Evolutionary conservation across 2,329 filamentous ascomycete species (phyloP), one percentile per base, ranked within the genome.

Genomic region (Claviceps pusilla): DNA sequence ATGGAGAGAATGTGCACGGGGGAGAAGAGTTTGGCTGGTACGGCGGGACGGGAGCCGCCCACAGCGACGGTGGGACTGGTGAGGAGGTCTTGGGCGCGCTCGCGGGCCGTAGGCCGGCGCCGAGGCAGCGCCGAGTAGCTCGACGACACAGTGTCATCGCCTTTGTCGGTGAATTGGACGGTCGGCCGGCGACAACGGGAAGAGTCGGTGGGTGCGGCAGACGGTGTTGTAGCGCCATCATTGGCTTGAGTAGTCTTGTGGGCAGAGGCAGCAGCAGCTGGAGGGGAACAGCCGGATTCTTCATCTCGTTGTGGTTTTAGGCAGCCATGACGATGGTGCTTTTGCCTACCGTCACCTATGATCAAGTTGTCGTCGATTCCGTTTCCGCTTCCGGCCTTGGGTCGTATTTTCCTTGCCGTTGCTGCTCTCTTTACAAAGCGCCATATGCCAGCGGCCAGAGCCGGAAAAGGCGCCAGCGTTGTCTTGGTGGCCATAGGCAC

Each of bases 1-100:
- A 78, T 59, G 2, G 74, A 73, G 10, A 83, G 68, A 14, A 80
- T 61, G 57, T 80, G 76, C 2, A 82, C 65, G 5, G 78, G 76
- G 3, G 76, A 79, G 57, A 70, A 72, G 46, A 71, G 62, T 45
- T 67, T 69, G 1, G 75, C 70, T 1, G 76, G 76, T 6, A 80
- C 71, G 24, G 73, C 72, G 35, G 73, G 74, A 3, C 71, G 69
- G 41, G 68, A 63, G 12, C 65, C 63, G 7, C 57, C 62, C 53
- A 62, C 61, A 7, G 68, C 68, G 54, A 73, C 65, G 37, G 70
- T 73, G 11, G 71, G 69, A 56, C 71, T 70, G 7, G 69, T 65
- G n/a, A 75, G 63, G 41, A 70, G 66, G 56, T 74, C 73, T 53
- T 71, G 70, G 35, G 73, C 55, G 54, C 66, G 70, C 55, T 74